phyloP scores from a whole-genome alignment of 345 rosid genomes.

The Sonneratia caseolaris region DNA sequence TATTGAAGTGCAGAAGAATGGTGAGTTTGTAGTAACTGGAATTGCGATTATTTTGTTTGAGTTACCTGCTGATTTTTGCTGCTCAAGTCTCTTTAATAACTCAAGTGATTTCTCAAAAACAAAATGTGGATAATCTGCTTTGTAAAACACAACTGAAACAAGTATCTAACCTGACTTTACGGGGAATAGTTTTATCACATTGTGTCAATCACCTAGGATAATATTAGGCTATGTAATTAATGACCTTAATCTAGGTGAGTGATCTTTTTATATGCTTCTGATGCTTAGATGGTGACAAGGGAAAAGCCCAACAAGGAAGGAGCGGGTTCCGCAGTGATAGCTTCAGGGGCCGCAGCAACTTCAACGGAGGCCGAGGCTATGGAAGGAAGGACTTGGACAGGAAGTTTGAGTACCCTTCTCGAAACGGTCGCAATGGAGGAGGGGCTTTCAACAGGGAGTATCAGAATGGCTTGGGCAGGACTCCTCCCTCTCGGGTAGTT shows the following conservation, averaged over 20 bases:
- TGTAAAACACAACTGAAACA: too few species aligned
- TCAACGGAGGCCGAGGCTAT: conserved; percentile 22
- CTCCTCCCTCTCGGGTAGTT: not conserved
- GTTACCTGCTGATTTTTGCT: too few species aligned
- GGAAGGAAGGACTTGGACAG: conserved; percentile 8
- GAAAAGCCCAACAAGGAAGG: conserved; percentile 23
- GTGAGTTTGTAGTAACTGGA: conserved; percentile 21
- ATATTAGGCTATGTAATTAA: not conserved
- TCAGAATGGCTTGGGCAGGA: conserved; percentile 5
- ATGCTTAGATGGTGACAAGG: conserved; percentile 38
- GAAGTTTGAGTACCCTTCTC: conserved; percentile 1
- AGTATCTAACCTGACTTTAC: too few species aligned
- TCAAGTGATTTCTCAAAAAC: too few species aligned
- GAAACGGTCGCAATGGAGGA: not conserved
- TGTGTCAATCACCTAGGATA: not conserved
- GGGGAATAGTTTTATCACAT: too few species aligned
- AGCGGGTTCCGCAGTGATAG: conserved; percentile 44
- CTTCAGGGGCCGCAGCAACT: conserved; percentile 38
- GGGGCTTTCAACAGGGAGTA: not conserved
- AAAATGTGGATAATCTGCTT: too few species aligned
- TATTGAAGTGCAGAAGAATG: conserved; percentile 65
- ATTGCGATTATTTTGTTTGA: not conserved
- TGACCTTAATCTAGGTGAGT: not conserved
- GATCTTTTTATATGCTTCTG: not conserved
- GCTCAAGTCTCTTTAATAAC: not conserved